Evolutionary conservation across 495 filamentous ascomycete species (phyloP), one percentile per base, ranked within the genome.

Genomic region (Ascodesmis nigricans): DNA sequence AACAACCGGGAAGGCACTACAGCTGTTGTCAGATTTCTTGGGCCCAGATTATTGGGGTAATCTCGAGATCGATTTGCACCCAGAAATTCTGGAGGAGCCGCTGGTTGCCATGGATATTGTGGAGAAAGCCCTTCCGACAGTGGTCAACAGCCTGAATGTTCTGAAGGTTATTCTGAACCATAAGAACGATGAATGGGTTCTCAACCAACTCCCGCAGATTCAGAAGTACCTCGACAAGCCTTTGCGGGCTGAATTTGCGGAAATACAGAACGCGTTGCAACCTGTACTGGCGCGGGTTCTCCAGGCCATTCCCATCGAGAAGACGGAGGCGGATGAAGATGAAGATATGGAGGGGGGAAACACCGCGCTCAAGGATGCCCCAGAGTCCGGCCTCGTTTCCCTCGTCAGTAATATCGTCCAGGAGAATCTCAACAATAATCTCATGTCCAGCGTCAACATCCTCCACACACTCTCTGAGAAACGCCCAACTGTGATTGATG

Each of bases 191-290:
- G 79, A 91, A 3, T 99, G 87, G 84, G 69, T 95, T 9, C 50
- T 78, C 14, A 64, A 71, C 43, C 75, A 77, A 34, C 63, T 91
- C 39, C 43, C 68, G 0, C 58, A 67, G 10, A 65, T 99, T 16
- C 82, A 92, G 52, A 90, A 76, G 46, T 67, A 95, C 11, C 60
- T 92, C 8, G 82, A 93, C 43, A 99, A 92, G 55, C 71, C 75
- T 6, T 55, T 95, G 33, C 77, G 78, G 38, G 80, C 71, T 2
- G 81, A 93, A 22, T 73, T 79, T 46, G 66, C 77, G 0, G 84
- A 99, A 43, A 67, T 95, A 21, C 90, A 95, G 44, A 81, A 92
- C 49, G 87, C 74, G 46, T 61, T 99, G 23, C 77, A 95, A 48
- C 73, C 90, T 3, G 71, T 79, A 8, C 55, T 95, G 34, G 69